Evolutionary conservation across 108 stramenopile genomes (phyloP).

Genomic region (Cyclotella choctawhatcheeana): DNA sequence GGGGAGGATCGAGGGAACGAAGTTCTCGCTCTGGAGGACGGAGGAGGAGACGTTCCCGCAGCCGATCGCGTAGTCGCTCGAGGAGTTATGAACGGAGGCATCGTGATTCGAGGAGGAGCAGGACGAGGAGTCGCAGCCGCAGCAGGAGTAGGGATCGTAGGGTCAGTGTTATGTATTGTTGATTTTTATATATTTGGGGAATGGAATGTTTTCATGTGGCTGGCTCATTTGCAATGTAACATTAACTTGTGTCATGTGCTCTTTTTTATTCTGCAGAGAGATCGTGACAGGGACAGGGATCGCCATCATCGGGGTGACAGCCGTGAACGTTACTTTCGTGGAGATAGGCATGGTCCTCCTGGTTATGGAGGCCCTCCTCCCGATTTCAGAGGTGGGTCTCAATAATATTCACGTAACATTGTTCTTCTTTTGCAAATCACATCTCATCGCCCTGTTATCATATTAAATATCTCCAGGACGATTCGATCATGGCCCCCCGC

Average conservation of each 20-base stretch:
- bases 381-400: slow-evolving; percentile 30
- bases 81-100: slow-evolving; percentile 22
- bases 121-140: slow-evolving; percentile 24
- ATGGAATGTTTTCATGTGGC: background rate
- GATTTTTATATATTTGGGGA: background rate
- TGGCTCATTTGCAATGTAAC: too few relatives aligned
- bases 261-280: slow-evolving; percentile 27
- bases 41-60: slow-evolving; percentile 27
- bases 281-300: slow-evolving; percentile 33
- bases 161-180: slow-evolving; percentile 10
- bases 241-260: background rate
- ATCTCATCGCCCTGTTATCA: background rate
- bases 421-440: slow-evolving; percentile 2
- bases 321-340: slow-evolving; percentile 14
- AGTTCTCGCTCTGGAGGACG: slow-evolving; percentile 13
- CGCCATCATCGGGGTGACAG: slow-evolving; percentile 17
- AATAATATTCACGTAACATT: background rate
- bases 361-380: slow-evolving; percentile 37
- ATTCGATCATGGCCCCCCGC: slow-evolving; percentile 45
- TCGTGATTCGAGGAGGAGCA: slow-evolving; percentile 9
- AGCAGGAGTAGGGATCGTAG: slow-evolving; percentile 34
- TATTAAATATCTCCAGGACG: slow-evolving; percentile 16
- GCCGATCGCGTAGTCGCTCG: slow-evolving; percentile 18
- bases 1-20: background rate
- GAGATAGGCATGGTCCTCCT: slow-evolving; percentile 23